Conservation (phyloP, 176 grass and related monocot species). For the Bolboschoenus planiculmis region DNA sequence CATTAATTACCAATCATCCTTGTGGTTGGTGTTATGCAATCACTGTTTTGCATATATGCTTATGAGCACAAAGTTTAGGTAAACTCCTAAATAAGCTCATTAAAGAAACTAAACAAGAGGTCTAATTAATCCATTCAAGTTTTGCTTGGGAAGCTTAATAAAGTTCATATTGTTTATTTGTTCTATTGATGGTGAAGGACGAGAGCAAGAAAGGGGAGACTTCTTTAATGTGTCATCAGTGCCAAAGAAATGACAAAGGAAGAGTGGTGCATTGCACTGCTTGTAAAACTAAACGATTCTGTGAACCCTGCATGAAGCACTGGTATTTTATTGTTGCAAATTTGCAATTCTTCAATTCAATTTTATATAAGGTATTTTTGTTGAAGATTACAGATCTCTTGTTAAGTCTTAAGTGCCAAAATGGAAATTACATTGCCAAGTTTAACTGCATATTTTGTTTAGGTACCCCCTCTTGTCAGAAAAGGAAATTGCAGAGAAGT, state of each 20-base stretch:
- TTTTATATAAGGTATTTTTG: background rate
- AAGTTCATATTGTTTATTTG: background rate
- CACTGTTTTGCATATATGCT: background rate
- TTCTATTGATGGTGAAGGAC: constrained; percentile 20
- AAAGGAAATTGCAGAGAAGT: constrained; percentile 20
- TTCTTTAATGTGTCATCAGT: constrained; percentile 71
- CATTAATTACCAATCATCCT: background rate
- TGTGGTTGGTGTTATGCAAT: background rate
- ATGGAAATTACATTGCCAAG: background rate
- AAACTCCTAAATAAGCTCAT: background rate
- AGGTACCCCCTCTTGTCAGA: constrained; percentile 17
- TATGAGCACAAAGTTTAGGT: background rate
- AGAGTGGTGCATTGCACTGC: constrained; percentile 41
- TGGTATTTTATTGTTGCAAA: constrained; percentile 36
- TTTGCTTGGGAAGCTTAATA: background rate
- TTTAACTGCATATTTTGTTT: background rate
- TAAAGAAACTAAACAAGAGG: background rate
- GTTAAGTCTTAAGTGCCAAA: background rate
- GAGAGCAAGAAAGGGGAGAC: background rate
- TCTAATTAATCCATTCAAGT: background rate
- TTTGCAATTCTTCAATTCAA: background rate
- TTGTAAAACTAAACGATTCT: constrained; percentile 51
- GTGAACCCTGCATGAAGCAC: constrained; percentile 42
- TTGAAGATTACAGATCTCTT: background rate
- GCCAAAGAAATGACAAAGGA: constrained; percentile 52